These are phyloP conservation scores for Ceratobasidium sp. DNA, from an alignment of 1,284 basidiomycete species.

Conservation along the genomic window DNA sequence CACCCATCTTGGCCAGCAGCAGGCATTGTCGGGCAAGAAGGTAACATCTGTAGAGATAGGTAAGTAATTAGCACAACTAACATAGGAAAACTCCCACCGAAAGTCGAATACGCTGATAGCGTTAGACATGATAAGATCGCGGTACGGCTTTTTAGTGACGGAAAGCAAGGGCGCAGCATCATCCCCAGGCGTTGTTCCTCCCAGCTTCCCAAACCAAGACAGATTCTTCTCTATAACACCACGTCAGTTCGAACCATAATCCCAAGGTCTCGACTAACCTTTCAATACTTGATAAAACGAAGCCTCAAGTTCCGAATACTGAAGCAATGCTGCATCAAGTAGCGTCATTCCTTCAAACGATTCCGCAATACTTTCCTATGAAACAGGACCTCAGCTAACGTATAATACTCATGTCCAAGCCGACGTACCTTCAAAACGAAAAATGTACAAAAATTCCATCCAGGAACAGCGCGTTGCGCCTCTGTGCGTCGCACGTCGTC, in stretches of 20 bases:
- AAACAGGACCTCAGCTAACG: not conserved
- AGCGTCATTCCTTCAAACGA: slow-evolving; percentile 94
- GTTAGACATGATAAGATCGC: slow-evolving; percentile 90
- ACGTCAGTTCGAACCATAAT: slow-evolving; percentile 52
- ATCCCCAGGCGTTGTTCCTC: slow-evolving; percentile 77
- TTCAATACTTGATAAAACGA: slow-evolving; percentile 79
- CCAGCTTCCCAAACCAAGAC: slow-evolving; percentile 90
- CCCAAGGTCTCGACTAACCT: slow-evolving; percentile 50
- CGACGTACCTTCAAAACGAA: slow-evolving; percentile 87
- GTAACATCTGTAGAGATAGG: slow-evolving; percentile 67
- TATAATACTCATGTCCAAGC: not conserved
- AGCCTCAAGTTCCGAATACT: slow-evolving; percentile 93
- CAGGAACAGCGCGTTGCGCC: slow-evolving; percentile 86
- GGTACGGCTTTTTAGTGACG: slow-evolving; percentile 84
- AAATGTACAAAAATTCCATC: slow-evolving; percentile 98
- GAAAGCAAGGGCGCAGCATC: slow-evolving; percentile 88
- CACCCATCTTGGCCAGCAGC: slow-evolving; percentile 80
- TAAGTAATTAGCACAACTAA: not conserved
- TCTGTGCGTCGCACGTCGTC: slow-evolving; percentile 92
- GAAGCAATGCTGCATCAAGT: slow-evolving; percentile 87
- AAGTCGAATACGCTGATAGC: slow-evolving; percentile 96
- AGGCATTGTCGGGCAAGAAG: slow-evolving; percentile 88
- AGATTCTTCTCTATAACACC: slow-evolving; percentile 80
- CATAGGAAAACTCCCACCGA: slow-evolving; percentile 58
- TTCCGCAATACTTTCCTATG: slow-evolving; percentile 90